phyloP scores from a whole-genome alignment of 192 early-diverging fungal genomes.

The Mortierella claussenii region DNA sequence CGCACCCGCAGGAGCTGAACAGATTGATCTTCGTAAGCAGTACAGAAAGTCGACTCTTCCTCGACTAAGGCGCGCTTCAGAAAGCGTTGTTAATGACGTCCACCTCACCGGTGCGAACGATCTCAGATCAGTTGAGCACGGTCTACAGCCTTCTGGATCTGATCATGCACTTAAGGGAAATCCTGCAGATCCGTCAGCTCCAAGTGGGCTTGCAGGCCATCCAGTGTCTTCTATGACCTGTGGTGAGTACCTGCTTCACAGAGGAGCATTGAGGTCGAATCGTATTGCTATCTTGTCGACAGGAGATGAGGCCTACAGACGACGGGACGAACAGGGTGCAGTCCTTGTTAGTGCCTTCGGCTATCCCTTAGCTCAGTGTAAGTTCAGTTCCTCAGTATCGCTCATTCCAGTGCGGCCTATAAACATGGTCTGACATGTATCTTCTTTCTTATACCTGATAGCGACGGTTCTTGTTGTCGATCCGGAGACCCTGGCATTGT shows the following conservation, averaged over 20 bases:
- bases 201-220: conserved; percentile 9
- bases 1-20: conserved; percentile 7
- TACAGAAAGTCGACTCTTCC: conserved; percentile 29
- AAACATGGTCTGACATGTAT: no score
- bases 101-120: background rate
- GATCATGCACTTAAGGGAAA: background rate
- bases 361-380: conserved; percentile 61
- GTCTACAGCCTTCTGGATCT: background rate
- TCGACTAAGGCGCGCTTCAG: conserved; percentile 3
- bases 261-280: conserved; percentile 64
- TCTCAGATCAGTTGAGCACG: background rate
- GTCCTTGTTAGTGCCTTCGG: conserved; percentile 58
- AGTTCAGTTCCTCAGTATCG: no score
- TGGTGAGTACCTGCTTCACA: conserved; percentile 73
- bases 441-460: no score
- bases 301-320: conserved; percentile 39
- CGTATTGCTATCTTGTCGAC: conserved; percentile 65
- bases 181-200: background rate
- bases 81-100: background rate
- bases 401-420: no score
- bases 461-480: conserved; percentile 76
- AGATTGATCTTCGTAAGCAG: conserved; percentile 28
- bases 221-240: conserved; percentile 18
- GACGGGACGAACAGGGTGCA: conserved; percentile 22
- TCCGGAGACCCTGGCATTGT: conserved; percentile 78